phyloP scores from a whole-genome alignment of 2,329 filamentous ascomycete species.

The Sarocladiaceae sp. region DNA sequence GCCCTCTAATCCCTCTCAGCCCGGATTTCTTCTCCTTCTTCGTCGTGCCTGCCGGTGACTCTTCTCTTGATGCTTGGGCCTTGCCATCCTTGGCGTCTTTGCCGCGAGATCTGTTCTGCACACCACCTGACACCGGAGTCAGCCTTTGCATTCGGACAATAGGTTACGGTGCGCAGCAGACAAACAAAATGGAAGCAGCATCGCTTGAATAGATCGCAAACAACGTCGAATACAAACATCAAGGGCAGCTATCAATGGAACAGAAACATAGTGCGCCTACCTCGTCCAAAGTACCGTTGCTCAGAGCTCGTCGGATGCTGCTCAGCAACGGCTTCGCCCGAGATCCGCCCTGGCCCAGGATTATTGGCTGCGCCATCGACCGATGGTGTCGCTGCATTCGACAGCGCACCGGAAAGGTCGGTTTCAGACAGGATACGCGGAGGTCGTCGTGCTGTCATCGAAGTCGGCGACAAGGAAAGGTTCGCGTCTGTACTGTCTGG shows the following conservation, averaged over 20 bases:
- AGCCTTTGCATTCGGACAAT: too few species aligned
- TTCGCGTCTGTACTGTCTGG: conserved; percentile 26
- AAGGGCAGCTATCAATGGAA: conserved; percentile 15
- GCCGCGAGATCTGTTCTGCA: conserved; percentile 36
- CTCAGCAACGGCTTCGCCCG: conserved; percentile 22
- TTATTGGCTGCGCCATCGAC: conserved; percentile 25
- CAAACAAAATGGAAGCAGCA: too few species aligned
- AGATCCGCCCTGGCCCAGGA: conserved; percentile 30
- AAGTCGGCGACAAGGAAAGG: conserved; percentile 25
- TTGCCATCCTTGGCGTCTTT: conserved; percentile 35
- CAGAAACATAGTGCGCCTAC: conserved; percentile 25
- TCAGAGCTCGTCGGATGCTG: conserved; percentile 27
- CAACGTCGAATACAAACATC: too few species aligned
- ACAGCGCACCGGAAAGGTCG: conserved; percentile 35
- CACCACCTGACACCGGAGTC: conserved; percentile 29
- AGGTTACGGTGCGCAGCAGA: too few species aligned
- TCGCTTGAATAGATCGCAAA: too few species aligned
- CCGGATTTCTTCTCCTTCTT: conserved; percentile 31
- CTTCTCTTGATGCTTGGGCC: conserved; percentile 39
- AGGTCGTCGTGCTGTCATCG: conserved; percentile 29
- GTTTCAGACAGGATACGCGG: conserved; percentile 39
- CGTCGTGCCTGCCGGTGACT: conserved; percentile 23
- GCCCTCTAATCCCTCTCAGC: conserved; percentile 35
- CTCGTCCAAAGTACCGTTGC: conserved; percentile 39
- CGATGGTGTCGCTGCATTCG: conserved; percentile 34